Percentiles rank a stretch among this genome's conserved stretches.
Evolutionary conservation across 2,329 filamentous ascomycete species (phyloP).

Genomic region (Calycina herbarum): DNA sequence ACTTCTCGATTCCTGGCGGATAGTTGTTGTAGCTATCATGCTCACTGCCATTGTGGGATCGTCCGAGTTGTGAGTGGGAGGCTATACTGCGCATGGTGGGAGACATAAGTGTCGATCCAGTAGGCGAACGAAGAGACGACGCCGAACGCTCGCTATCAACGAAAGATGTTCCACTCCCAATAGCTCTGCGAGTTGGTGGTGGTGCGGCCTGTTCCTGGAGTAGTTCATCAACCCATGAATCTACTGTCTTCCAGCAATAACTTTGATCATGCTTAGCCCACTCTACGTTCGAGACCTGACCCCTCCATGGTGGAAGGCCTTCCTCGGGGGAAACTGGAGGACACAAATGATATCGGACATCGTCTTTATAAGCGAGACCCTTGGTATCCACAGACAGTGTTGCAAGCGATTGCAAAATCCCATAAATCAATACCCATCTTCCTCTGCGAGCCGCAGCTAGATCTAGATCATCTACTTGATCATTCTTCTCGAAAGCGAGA

Average conservation of each 20-base stretch:
- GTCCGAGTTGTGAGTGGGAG: not conserved
- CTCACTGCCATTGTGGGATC: not conserved
- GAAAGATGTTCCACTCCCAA: not conserved
- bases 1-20: slow-evolving; percentile 26
- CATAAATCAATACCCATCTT: slow-evolving; percentile 62
- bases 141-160: slow-evolving; percentile 12
- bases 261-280: slow-evolving; percentile 35
- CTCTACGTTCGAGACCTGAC: slow-evolving; percentile 30
- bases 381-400: slow-evolving; percentile 59
- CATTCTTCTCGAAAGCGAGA: slow-evolving; percentile 55
- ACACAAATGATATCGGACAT: slow-evolving; percentile 57
- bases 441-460: slow-evolving; percentile 56
- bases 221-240: slow-evolving; percentile 21
- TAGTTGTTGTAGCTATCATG: slow-evolving; percentile 22
- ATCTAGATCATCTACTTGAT: slow-evolving; percentile 51
- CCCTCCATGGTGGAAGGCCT: slow-evolving; percentile 57
- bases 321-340: slow-evolving; percentile 46
- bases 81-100: slow-evolving; percentile 8
- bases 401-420: slow-evolving; percentile 59
- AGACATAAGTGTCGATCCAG: slow-evolving; percentile 1
- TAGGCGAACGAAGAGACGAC: slow-evolving; percentile 14
- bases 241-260: slow-evolving; percentile 37
- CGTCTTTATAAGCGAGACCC: slow-evolving; percentile 51
- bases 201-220: not conserved
- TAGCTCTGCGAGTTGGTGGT: not conserved